Evolutionary conservation across 75 land plant genomes (phyloP), one percentile per base, ranked within the genome.

Genomic region (Picea sitchensis): DNA sequence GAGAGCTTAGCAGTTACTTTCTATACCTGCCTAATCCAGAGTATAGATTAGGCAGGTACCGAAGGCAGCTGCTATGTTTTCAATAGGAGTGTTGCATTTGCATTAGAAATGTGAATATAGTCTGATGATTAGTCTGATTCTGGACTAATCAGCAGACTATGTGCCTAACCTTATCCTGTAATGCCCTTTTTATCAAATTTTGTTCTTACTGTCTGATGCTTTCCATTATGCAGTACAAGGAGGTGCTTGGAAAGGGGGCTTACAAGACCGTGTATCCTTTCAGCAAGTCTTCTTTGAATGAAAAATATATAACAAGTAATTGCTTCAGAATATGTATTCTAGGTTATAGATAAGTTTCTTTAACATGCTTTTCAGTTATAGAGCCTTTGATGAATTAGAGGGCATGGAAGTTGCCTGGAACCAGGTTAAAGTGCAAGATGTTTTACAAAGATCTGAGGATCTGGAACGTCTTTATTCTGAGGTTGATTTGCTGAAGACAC

Each of bases 381-480:
- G 87, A 80, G 98, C 94, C 23, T 96, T 96, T 78, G 98, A 96
- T 83, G 94, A 96, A 85, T 81, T 85, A 81, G 94, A 96, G 78
- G 98, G 98, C 34, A 88, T 96, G n/a, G 98, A 96, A 78, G 98
- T 96, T 41, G 98, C 98, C 12, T 96, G 98, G 98, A 96, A 96
- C 83, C 96, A 96, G 86, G 87, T 96, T 65, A 93, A 92, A 83
- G 84, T 96, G 64, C 76, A 83, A 20, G 98, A 94, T 87, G 81
- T 94, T 21, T 78, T 92, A 56, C 81, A 88, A 31, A 86, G 85
- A 58, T 80, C 89, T 0, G 94, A 84, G 32, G 94, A 95, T 65
- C 61, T 93, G 60, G 98, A 95, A 78, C 88, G 92, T 14, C 84
- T 93, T 6, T 85, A 89, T 77, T 93, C 95, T 58, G 98, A 95